Conservation (phyloP, 1,284 basidiomycete genomes). For the Trametes sp. region DNA sequence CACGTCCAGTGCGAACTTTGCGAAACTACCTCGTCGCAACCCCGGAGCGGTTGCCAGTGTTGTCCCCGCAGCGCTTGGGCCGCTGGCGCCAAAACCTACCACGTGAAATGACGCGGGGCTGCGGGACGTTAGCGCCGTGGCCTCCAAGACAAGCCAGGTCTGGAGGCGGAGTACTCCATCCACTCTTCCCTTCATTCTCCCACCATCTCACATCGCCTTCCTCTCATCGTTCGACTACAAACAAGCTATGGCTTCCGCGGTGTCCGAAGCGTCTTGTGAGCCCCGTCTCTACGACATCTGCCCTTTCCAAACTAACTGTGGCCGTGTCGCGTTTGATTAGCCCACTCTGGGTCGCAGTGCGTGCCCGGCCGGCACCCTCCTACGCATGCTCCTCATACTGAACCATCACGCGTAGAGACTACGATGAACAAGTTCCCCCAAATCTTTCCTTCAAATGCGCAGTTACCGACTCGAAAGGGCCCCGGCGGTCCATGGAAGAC, state of each 20-base stretch:
- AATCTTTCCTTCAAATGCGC: slow-evolving; percentile 82
- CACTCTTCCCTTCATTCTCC: slow-evolving; percentile 15
- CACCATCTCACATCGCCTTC: slow-evolving; percentile 13
- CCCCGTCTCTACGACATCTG: background rate
- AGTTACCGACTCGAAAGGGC: slow-evolving; percentile 91
- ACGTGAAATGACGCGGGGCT: slow-evolving; percentile 28
- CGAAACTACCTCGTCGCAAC: no score
- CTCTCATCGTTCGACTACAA: background rate
- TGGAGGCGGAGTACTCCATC: slow-evolving; percentile 16
- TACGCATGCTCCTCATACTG: background rate
- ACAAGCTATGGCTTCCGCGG: slow-evolving; percentile 6
- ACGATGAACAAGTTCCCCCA: slow-evolving; percentile 34
- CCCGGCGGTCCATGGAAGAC: slow-evolving; percentile 96
- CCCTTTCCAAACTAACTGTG: background rate
- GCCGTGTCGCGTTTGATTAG: slow-evolving; percentile 11
- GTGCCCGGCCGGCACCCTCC: background rate
- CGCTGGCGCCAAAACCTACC: background rate
- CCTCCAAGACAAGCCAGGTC: slow-evolving; percentile 9
- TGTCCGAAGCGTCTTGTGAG: slow-evolving; percentile 15
- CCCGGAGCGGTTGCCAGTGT: no score
- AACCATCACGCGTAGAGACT: background rate
- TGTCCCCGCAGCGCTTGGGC: background rate
- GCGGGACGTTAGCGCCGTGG: slow-evolving; percentile 4
- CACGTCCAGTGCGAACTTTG: no score
- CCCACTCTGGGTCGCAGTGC: slow-evolving; percentile 10